Conservation (phyloP, 495 filamentous ascomycete species). For the Aspergillus steynii region DNA sequence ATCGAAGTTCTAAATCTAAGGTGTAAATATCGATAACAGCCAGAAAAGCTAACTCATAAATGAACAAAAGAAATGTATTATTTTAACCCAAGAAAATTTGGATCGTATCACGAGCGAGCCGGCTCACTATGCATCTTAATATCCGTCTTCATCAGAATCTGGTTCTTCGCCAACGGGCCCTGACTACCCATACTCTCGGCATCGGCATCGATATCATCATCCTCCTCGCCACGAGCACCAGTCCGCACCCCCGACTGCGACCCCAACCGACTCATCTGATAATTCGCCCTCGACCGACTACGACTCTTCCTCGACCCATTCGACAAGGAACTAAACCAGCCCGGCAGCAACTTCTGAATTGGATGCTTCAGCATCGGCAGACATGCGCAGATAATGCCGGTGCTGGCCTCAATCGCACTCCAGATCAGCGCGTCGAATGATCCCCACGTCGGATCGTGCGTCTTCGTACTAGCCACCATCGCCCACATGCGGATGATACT, state of each 20-base stretch:
- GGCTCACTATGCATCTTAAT: slow-evolving; percentile 15
- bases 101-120: not conserved
- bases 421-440: slow-evolving; percentile 25
- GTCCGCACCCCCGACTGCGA: slow-evolving; percentile 13
- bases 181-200: slow-evolving; percentile 16
- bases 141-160: slow-evolving; percentile 22
- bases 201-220: slow-evolving; percentile 11
- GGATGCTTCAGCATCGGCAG: slow-evolving; percentile 36
- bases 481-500: slow-evolving; percentile 29
- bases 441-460: slow-evolving; percentile 22
- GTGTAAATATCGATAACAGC: too few relatives aligned
- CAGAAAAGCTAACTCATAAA: too few relatives aligned
- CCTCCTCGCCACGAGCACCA: not conserved
- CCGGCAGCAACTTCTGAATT: slow-evolving; percentile 28
- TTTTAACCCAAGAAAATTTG: too few relatives aligned
- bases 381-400: slow-evolving; percentile 27
- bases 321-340: slow-evolving; percentile 20
- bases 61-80: too few relatives aligned
- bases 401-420: slow-evolving; percentile 27
- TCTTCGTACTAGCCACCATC: slow-evolving; percentile 25
- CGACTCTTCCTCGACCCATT: slow-evolving; percentile 11
- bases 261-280: slow-evolving; percentile 10
- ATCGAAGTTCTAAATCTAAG: too few relatives aligned
- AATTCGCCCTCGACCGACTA: slow-evolving; percentile 10
- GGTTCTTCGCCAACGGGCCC: slow-evolving; percentile 16